Evolutionary conservation across 139 green algal species (phyloP).

Genomic region (Desmodesmus armatus): DNA sequence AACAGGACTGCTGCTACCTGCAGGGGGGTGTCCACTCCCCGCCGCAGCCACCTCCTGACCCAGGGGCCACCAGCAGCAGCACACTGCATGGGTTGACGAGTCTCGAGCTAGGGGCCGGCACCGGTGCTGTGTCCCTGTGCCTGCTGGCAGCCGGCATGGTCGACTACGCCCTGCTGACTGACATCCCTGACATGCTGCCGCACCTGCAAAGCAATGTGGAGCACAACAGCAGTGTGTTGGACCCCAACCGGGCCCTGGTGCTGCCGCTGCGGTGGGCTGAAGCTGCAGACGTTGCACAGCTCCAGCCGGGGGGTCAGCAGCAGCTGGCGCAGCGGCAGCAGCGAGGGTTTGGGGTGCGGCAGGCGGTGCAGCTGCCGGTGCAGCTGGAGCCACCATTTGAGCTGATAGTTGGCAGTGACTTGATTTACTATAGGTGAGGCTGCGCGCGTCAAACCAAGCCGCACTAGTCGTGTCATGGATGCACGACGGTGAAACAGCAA

Average conservation of each 20-base stretch:
- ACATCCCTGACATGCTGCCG: constrained; percentile 34
- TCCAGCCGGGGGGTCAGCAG: no score
- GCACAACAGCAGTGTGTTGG: constrained; percentile 18
- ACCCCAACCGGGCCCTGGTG: neutral
- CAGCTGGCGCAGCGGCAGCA: neutral
- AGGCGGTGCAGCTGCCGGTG: no score
- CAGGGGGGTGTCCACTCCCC: neutral
- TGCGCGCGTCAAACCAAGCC: no score
- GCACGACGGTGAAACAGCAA: no score
- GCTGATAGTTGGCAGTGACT: constrained; percentile 36
- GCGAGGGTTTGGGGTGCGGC: no score
- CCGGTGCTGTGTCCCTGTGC: constrained; percentile 42
- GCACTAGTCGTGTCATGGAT: no score
- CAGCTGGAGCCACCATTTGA: constrained; percentile 27
- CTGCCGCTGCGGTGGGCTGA: constrained; percentile 27
- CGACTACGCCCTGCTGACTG: constrained; percentile 11
- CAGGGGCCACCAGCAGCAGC: neutral
- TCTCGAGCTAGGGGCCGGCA: constrained; percentile 47
- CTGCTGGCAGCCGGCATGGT: constrained; percentile 31
- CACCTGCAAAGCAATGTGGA: constrained; percentile 38
- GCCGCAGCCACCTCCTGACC: neutral
- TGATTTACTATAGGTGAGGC: constrained; percentile 48
- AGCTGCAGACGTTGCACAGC: constrained; percentile 22
- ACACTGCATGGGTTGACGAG: neutral
- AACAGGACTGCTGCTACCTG: neutral